phyloP scores from a whole-genome alignment of 805 yeast genomes.

The Pichia exigua region DNA sequence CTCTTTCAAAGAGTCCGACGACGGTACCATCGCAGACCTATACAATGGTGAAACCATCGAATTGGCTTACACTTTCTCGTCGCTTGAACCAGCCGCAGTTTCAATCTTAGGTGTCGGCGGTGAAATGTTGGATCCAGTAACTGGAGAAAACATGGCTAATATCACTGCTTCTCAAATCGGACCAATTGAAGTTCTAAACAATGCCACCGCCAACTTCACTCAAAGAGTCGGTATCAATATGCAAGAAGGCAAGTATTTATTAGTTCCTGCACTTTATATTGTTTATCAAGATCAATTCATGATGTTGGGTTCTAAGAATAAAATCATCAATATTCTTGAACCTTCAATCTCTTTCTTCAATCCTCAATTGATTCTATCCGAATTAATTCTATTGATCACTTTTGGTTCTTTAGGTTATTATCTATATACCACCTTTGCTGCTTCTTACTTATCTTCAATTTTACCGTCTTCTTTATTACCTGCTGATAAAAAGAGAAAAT shows the following conservation, averaged over 20 bases:
- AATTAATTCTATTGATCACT: constrained; percentile 42
- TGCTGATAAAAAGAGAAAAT: constrained; percentile 17
- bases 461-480: constrained; percentile 26
- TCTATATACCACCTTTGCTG: constrained; percentile 37
- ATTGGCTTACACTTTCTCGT: constrained; percentile 43
- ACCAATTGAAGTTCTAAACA: constrained; percentile 45
- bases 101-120: constrained; percentile 67
- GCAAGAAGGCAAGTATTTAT: constrained; percentile 45
- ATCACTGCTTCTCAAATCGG: constrained; percentile 60
- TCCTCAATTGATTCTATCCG: constrained; percentile 63
- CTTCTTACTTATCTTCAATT: constrained; percentile 36
- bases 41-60: constrained; percentile 46
- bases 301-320: constrained; percentile 49
- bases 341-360: constrained; percentile 61
- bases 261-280: constrained; percentile 54
- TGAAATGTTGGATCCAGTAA: constrained; percentile 45
- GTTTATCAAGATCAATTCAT: constrained; percentile 42
- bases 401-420: constrained; percentile 44
- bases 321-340: constrained; percentile 52
- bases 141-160: constrained; percentile 47
- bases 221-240: constrained; percentile 58
- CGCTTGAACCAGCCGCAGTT: constrained; percentile 43
- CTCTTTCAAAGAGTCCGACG: constrained; percentile 14
- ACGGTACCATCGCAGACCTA: constrained; percentile 34
- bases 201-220: constrained; percentile 40